phyloP scores from a whole-genome alignment of 2,329 filamentous ascomycete genomes.

The Fusarium begoniae region DNA sequence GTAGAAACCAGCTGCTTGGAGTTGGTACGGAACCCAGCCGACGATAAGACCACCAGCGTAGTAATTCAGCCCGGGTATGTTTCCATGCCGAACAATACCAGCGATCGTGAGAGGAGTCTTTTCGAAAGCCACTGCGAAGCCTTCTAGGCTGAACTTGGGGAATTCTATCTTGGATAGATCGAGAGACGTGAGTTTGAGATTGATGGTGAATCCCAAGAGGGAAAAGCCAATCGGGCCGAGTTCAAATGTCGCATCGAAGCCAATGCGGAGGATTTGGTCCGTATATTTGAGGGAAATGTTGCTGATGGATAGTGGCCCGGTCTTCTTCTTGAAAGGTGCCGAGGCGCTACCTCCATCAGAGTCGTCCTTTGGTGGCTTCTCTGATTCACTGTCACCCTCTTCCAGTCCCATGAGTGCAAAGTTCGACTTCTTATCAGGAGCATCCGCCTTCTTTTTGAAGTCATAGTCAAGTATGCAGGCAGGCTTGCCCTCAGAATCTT shows the following conservation, averaged over 20 bases:
- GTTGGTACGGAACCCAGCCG: neutral
- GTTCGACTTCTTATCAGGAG: neutral
- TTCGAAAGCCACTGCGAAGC: neutral
- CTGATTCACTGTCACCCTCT: neutral
- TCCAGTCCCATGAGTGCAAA: neutral
- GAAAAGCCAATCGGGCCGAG: conserved; percentile 50
- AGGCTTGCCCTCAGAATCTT: neutral
- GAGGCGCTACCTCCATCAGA: neutral
- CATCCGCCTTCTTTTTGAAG: conserved; percentile 30
- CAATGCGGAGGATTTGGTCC: conserved; percentile 41
- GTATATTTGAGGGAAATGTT: conserved; percentile 50
- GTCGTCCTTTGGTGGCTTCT: neutral
- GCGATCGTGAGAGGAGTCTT: neutral
- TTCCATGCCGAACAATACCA: neutral
- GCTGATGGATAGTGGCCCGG: conserved; percentile 46
- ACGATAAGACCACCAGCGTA: neutral
- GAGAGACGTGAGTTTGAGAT: neutral
- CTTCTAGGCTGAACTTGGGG: neutral
- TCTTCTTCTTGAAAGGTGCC: conserved; percentile 44
- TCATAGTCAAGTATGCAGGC: conserved; percentile 39
- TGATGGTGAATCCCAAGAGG: conserved; percentile 45
- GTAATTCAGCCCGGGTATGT: neutral
- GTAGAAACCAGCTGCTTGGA: neutral
- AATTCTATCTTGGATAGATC: conserved; percentile 1
- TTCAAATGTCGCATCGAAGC: conserved; percentile 47